Percentiles rank a stretch among this genome's conserved stretches.
Conservation (phyloP, 164 flowering plant species). For the Malania oleifera region DNA sequence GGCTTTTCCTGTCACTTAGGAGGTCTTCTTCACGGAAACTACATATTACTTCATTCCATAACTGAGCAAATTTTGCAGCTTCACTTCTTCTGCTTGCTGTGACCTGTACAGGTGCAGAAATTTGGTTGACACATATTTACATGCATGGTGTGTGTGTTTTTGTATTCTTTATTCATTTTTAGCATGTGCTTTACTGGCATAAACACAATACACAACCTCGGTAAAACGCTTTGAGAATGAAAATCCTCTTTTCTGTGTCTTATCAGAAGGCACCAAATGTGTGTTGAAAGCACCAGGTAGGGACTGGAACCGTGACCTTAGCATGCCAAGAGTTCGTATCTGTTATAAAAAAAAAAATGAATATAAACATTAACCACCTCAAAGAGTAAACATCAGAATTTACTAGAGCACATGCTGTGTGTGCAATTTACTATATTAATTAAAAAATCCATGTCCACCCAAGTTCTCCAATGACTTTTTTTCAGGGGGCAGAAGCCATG, state of each 20-base stretch:
- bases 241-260: conserved; percentile 53
- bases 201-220: conserved; percentile 44
- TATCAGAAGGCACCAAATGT: conserved; percentile 79
- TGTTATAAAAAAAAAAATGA: conserved; percentile 19
- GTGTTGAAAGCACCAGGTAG: conserved; percentile 94
- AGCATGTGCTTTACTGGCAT: background rate
- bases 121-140: background rate
- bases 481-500: background rate
- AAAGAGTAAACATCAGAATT: background rate
- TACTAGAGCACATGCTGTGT: too few species aligned
- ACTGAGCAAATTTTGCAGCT: conserved; percentile 95
- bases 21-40: conserved; percentile 96
- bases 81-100: conserved; percentile 81
- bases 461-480: background rate
- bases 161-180: too few species aligned
- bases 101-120: conserved; percentile 34
- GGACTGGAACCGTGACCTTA: conserved; percentile 91
- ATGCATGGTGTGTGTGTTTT: too few species aligned
- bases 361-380: conserved; percentile 2
- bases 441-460: too few species aligned
- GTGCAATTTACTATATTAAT: too few species aligned
- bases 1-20: conserved; percentile 83
- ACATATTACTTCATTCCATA: conserved; percentile 93
- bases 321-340: conserved; percentile 93
- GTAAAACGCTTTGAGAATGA: conserved; percentile 67